Evolutionary conservation across 1,284 basidiomycete genomes (phyloP).

Genomic region (Golubevia pallescens): DNA sequence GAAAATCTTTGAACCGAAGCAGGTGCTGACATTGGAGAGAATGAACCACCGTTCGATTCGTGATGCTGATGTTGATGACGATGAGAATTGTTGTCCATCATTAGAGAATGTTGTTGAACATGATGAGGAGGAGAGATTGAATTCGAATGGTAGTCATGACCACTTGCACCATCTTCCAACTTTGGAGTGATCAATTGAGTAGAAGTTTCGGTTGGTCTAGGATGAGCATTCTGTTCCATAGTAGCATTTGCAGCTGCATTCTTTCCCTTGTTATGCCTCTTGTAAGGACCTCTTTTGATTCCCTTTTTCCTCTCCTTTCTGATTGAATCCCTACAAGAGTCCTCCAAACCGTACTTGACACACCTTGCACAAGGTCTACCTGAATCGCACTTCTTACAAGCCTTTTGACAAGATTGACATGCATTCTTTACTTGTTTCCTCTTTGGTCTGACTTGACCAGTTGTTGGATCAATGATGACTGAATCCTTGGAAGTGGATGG

Average conservation of each 20-base stretch:
- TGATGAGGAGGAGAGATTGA: neutral
- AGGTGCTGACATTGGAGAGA: neutral
- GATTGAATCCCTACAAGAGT: constrained; percentile 79
- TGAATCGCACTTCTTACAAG: constrained; percentile 89
- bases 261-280: constrained; percentile 79
- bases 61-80: neutral
- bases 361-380: constrained; percentile 83
- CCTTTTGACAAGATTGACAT: constrained; percentile 84
- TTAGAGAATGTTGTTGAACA: neutral
- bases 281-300: constrained; percentile 86
- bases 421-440: constrained; percentile 88
- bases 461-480: neutral
- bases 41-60: neutral
- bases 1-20: neutral
- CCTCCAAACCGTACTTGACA: constrained; percentile 80
- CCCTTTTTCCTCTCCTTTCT: constrained; percentile 84
- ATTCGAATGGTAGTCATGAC: neutral
- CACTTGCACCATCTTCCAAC: neutral
- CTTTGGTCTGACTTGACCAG: constrained; percentile 67
- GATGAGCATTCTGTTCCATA: neutral
- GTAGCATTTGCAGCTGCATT: neutral
- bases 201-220: neutral
- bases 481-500: neutral
- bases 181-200: neutral
- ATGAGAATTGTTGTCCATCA: too few relatives aligned